Percentiles rank a stretch among this genome's conserved stretches.
Conservation (phyloP, 345 rosid genomes). For the Linum trigynum region DNA sequence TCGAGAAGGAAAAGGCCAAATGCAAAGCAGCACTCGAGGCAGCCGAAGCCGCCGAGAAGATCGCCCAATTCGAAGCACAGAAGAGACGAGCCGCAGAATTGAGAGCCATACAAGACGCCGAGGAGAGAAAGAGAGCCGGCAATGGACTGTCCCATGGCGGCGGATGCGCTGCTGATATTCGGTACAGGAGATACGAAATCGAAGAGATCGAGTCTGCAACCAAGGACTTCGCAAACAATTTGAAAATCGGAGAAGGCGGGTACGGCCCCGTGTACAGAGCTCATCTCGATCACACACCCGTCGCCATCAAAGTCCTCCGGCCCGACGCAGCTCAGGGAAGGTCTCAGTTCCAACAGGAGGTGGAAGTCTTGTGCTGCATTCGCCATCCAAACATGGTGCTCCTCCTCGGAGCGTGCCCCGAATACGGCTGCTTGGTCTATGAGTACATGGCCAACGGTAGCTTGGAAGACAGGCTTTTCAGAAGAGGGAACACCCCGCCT, state of each 20-base stretch:
- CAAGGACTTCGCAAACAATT: conserved; percentile 34
- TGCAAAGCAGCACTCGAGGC: conserved; percentile 52
- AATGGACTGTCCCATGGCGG: conserved; percentile 14
- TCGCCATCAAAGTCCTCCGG: conserved; percentile 73
- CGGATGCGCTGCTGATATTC: conserved; percentile 13
- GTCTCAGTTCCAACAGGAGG: conserved; percentile 78
- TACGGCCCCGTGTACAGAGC: conserved; percentile 78
- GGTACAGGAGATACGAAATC: conserved; percentile 54
- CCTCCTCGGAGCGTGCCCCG: conserved; percentile 84
- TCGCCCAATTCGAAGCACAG: conserved; percentile 49
- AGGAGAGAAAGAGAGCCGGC: conserved; percentile 23
- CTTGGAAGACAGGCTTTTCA: conserved; percentile 67
- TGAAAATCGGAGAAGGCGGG: conserved; percentile 91
- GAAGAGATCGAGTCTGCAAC: conserved; percentile 80
- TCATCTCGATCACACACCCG: conserved; percentile 57
- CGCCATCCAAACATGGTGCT: conserved; percentile 96
- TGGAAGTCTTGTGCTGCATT: conserved; percentile 70
- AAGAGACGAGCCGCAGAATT: conserved; percentile 46
- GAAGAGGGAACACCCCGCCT: conserved; percentile 37
- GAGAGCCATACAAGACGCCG: conserved; percentile 22
- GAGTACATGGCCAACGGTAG: conserved; percentile 91
- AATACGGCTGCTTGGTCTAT: conserved; percentile 80
- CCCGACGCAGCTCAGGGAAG: conserved; percentile 85
- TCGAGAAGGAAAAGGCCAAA: conserved; percentile 52
- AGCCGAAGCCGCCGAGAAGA: conserved; percentile 44